Conservation (phyloP, 495 filamentous ascomycete species). For the Parathielavia appendiculata region DNA sequence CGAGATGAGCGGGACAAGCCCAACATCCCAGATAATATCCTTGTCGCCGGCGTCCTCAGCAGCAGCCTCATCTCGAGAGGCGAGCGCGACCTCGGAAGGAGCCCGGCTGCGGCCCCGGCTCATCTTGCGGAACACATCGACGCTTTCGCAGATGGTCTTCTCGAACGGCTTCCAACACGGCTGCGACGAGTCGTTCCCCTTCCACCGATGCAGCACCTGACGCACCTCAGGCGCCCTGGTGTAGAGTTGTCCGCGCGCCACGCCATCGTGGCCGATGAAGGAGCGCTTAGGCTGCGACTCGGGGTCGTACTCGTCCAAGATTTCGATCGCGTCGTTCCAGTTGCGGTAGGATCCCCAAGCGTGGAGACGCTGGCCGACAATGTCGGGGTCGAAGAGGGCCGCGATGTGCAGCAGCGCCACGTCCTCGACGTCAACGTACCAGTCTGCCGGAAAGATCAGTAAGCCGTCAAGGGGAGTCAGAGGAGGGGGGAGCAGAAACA, state of each 20-base stretch:
- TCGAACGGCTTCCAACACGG: not conserved
- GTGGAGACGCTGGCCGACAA: slow-evolving; percentile 2
- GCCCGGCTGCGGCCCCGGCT: no score
- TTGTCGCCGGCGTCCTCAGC: no score
- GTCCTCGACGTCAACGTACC: slow-evolving; percentile 17
- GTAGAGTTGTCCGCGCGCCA: not conserved
- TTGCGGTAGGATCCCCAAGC: slow-evolving; percentile 7
- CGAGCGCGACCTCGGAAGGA: no score
- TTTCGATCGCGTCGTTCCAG: slow-evolving; percentile 6
- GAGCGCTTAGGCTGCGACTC: not conserved
- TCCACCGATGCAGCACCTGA: not conserved
- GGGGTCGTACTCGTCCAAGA: not conserved
- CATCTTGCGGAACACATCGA: not conserved
- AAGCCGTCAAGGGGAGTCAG: not conserved
- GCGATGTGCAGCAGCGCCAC: slow-evolving; percentile 17
- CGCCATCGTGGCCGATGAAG: not conserved
- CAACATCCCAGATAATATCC: no score
- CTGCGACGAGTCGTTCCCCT: not conserved
- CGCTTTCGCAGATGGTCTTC: not conserved
- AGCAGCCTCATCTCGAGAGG: no score
- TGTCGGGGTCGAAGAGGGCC: slow-evolving; percentile 7
- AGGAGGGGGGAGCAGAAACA: not conserved
- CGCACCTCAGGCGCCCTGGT: not conserved
- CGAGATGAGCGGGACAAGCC: no score
- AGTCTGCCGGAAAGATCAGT: not conserved